These are phyloP conservation scores for Umbelopsis vinacea DNA, from an alignment of 192 early-diverging fungal species.

Conservation along the genomic window DNA sequence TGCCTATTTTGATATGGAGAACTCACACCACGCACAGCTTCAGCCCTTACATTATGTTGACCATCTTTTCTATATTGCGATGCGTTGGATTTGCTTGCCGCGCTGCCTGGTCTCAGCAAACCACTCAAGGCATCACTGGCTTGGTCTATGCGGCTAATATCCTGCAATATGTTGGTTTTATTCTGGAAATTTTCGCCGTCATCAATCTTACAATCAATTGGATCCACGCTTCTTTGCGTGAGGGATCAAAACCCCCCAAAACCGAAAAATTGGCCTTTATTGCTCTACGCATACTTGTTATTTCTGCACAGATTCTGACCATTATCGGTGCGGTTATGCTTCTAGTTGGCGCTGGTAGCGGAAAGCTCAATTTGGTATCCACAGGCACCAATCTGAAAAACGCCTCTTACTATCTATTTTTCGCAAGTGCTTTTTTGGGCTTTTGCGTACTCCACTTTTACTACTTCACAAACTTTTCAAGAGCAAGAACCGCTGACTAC, in stretches of 20 bases:
- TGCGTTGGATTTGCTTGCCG: constrained; percentile 4
- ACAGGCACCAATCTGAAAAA: background rate
- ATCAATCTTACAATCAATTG: constrained; percentile 10
- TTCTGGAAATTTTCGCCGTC: background rate
- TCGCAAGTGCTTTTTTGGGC: background rate
- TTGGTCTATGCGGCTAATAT: constrained; percentile 18
- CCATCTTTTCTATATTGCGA: constrained; percentile 8
- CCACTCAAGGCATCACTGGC: background rate
- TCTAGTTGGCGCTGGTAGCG: background rate
- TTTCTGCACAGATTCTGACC: constrained; percentile 4
- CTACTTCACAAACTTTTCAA: background rate
- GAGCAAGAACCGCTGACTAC: background rate
- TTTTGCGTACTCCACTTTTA: background rate
- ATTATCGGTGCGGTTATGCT: background rate
- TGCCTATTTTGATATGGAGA: background rate
- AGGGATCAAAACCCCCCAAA: background rate
- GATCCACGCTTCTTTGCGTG: background rate
- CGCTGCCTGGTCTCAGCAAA: constrained; percentile 19
- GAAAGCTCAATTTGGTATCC: background rate
- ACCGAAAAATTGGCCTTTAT: background rate
- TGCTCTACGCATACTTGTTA: background rate
- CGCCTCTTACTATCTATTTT: background rate
- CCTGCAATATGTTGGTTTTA: constrained; percentile 1
- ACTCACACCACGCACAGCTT: background rate
- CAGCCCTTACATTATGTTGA: background rate